Conservation (phyloP, 306 rosid species). For the Benincasa hispida region DNA sequence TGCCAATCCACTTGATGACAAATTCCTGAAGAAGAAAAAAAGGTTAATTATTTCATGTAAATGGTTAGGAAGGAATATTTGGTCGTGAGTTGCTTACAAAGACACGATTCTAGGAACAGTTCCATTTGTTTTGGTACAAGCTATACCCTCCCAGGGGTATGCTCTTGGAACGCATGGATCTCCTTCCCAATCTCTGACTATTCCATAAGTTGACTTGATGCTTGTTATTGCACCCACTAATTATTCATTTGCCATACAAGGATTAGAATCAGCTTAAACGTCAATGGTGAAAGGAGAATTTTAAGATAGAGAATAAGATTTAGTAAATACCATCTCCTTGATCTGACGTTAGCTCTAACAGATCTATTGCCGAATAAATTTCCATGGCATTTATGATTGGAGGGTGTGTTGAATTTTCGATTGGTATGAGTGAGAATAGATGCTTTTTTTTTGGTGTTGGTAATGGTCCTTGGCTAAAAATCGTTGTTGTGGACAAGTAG, state of each 20-base stretch:
- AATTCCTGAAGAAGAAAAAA: slow-evolving; percentile 12
- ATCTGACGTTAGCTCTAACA: slow-evolving; percentile 20
- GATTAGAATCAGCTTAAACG: not conserved
- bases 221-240: slow-evolving; percentile 1
- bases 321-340: slow-evolving; percentile 27
- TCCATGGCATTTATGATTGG: slow-evolving; percentile 56
- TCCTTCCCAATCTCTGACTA: slow-evolving; percentile 1
- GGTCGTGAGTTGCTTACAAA: not conserved
- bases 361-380: slow-evolving; percentile 16
- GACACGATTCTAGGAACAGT: not conserved
- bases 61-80: not conserved
- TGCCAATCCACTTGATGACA: slow-evolving; percentile 27
- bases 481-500: slow-evolving; percentile 15
- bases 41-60: not conserved
- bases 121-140: not conserved
- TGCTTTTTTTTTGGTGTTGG: not conserved
- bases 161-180: slow-evolving; percentile 7
- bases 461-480: not conserved
- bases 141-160: slow-evolving; percentile 5
- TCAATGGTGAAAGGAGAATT: not conserved
- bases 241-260: not conserved
- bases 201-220: slow-evolving; percentile 3
- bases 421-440: slow-evolving; percentile 12
- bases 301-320: not conserved
- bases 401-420: slow-evolving; percentile 27